These are phyloP conservation scores for Lachancea meyersii DNA, from an alignment of 805 yeast species.

Conservation along the genomic window DNA sequence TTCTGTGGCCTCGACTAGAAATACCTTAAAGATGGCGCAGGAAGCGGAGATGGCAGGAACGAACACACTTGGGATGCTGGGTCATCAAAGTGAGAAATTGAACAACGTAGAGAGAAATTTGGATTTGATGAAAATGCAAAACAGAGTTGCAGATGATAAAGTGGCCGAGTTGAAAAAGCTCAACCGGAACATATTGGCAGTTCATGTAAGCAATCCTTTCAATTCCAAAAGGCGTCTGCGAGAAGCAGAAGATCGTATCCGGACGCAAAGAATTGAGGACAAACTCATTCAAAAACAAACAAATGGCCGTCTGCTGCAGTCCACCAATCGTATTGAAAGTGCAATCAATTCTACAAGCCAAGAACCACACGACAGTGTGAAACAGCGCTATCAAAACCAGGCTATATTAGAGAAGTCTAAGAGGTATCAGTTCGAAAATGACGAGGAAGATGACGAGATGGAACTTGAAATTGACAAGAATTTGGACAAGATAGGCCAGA, in stretches of 20 bases:
- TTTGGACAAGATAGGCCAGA: constrained; percentile 66
- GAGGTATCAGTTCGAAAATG: constrained; percentile 78
- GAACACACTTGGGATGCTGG: constrained; percentile 85
- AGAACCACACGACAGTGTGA: constrained; percentile 26
- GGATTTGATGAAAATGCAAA: constrained; percentile 73
- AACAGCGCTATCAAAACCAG: constrained; percentile 35
- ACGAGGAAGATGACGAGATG: constrained; percentile 87
- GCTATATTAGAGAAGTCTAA: constrained; percentile 45
- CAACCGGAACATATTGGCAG: constrained; percentile 75
- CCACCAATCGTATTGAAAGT: constrained; percentile 62
- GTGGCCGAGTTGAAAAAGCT: constrained; percentile 72
- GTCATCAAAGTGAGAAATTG: constrained; percentile 85
- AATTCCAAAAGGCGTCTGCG: constrained; percentile 69
- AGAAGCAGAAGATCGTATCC: constrained; percentile 65
- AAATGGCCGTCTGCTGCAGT: constrained; percentile 50
- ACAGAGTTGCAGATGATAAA: constrained; percentile 73
- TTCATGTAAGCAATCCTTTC: constrained; percentile 81
- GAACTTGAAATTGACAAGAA: constrained; percentile 83
- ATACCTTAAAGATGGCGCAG: constrained; percentile 65
- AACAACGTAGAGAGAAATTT: constrained; percentile 74
- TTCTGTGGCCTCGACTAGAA: constrained; percentile 77
- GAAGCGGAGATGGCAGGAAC: constrained; percentile 69
- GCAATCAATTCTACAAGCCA: constrained; percentile 43
- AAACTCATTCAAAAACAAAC: constrained; percentile 57
- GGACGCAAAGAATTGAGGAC: constrained; percentile 54